Conservation (phyloP, 1,284 basidiomycete genomes). For the Malassezia cuniculi region DNA sequence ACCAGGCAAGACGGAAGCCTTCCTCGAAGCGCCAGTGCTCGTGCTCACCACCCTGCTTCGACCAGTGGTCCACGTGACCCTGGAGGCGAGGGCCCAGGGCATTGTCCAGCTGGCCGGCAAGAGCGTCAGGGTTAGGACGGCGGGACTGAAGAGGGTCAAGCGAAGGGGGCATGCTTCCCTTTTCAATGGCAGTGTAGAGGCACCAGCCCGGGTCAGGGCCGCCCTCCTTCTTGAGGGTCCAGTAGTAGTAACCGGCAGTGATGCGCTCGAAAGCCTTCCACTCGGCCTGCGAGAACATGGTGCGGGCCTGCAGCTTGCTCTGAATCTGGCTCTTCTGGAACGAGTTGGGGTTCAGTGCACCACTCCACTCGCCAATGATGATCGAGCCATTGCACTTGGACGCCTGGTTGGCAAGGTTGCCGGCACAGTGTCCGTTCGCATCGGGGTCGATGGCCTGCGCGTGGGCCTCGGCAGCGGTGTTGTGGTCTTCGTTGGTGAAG, state of each 20-base stretch:
- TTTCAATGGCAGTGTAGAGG: conserved; percentile 57
- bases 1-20: conserved; percentile 60
- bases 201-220: conserved; percentile 65
- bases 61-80: conserved; percentile 48
- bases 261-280: conserved; percentile 56
- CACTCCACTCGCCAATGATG: conserved; percentile 66
- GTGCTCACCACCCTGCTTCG: conserved; percentile 48
- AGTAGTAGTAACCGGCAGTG: conserved; percentile 71
- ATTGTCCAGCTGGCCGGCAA: background rate
- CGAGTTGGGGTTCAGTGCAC: conserved; percentile 59
- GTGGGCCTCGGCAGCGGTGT: conserved; percentile 54
- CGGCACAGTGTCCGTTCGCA: conserved; percentile 18
- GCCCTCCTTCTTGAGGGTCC: conserved; percentile 69
- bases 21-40: conserved; percentile 58
- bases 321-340: conserved; percentile 36
- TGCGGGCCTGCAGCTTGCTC: conserved; percentile 44
- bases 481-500: conserved; percentile 57
- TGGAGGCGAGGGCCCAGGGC: conserved; percentile 14
- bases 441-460: conserved; percentile 22
- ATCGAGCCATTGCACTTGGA: conserved; percentile 51
- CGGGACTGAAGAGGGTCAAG: conserved; percentile 7
- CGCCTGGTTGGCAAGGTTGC: conserved; percentile 30
- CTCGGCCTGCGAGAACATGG: conserved; percentile 53
- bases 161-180: conserved; percentile 53
- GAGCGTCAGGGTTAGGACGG: background rate